Conservation (phyloP, 352 stramenopile genomes). For the Pythium pectinolyticum region DNA sequence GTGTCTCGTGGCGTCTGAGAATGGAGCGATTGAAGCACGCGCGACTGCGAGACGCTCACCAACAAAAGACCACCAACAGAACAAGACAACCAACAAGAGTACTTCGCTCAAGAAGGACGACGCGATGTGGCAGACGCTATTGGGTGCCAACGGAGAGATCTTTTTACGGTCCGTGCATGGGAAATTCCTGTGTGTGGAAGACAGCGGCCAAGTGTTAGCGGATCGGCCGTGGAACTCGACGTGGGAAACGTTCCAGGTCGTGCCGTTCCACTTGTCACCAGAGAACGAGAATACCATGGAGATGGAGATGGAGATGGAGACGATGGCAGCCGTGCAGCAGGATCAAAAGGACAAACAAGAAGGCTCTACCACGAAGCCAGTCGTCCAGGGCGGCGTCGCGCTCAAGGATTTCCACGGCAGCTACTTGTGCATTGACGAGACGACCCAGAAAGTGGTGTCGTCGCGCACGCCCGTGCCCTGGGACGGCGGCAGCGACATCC, state of each 20-base stretch:
- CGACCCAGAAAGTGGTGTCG: slow-evolving; percentile 39
- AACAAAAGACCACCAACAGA: too few relatives aligned
- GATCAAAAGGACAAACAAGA: neutral
- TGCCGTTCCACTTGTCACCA: slow-evolving; percentile 45
- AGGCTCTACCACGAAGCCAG: neutral
- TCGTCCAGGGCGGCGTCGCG: slow-evolving; percentile 37
- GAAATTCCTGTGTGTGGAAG: slow-evolving; percentile 85
- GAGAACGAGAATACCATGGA: slow-evolving; percentile 3
- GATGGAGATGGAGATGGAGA: neutral
- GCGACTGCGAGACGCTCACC: neutral
- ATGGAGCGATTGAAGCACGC: slow-evolving; percentile 53
- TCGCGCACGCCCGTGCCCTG: slow-evolving; percentile 60
- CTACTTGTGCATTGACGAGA: slow-evolving; percentile 69
- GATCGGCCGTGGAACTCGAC: slow-evolving; percentile 77
- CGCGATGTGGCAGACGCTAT: slow-evolving; percentile 75
- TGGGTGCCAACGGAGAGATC: slow-evolving; percentile 56
- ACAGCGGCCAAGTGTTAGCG: slow-evolving; percentile 66
- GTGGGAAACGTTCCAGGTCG: slow-evolving; percentile 86
- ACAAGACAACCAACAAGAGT: slow-evolving; percentile 8
- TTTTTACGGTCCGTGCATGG: slow-evolving; percentile 74
- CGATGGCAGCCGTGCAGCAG: neutral
- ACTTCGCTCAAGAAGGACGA: slow-evolving; percentile 20
- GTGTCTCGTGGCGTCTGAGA: slow-evolving; percentile 66
- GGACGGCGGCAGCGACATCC: slow-evolving; percentile 63
- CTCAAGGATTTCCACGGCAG: slow-evolving; percentile 78